A percentile compares a stretch with the other conserved stretches of the same genome.
Conservation (phyloP, 1,284 basidiomycete species). For the Sporisorium graminicola region DNA sequence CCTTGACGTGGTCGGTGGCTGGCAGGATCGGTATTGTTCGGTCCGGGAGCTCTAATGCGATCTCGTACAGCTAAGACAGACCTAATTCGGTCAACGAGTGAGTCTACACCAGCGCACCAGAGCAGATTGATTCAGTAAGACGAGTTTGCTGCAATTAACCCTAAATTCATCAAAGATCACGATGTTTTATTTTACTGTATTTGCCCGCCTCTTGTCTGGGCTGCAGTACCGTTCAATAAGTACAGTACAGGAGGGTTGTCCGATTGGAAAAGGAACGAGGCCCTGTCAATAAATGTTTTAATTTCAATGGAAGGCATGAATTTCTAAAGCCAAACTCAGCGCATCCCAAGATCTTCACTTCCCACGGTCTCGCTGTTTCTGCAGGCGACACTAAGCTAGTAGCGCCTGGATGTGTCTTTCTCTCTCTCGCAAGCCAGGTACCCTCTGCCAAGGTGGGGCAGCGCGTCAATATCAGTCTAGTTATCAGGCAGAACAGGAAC, state of each 20-base stretch:
- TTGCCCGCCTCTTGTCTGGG: background rate
- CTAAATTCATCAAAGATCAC: background rate
- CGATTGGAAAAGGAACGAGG: constrained; percentile 6
- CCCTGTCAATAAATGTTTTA: no score
- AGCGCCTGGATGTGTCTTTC: no score
- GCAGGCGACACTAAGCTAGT: background rate
- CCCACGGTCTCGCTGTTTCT: constrained; percentile 24
- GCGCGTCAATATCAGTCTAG: no score
- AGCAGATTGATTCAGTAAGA: no score
- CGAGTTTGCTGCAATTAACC: background rate
- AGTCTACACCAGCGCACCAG: background rate
- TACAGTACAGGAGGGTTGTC: no score
- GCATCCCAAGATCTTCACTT: constrained; percentile 13
- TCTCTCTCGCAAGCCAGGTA: no score
- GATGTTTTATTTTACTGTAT: background rate
- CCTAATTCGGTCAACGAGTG: no score
- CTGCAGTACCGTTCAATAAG: no score
- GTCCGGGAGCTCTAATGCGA: background rate
- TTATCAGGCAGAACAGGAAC: background rate
- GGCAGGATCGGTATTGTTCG: no score
- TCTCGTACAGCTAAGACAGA: background rate
- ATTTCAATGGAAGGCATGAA: constrained; percentile 16
- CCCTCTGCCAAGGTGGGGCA: no score
- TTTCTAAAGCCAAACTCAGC: constrained; percentile 6
- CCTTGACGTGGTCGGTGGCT: no score